These are phyloP conservation scores for Biscogniauxia mediterranea DNA, from an alignment of 2,329 filamentous ascomycete genomes.

Conservation along the genomic window DNA sequence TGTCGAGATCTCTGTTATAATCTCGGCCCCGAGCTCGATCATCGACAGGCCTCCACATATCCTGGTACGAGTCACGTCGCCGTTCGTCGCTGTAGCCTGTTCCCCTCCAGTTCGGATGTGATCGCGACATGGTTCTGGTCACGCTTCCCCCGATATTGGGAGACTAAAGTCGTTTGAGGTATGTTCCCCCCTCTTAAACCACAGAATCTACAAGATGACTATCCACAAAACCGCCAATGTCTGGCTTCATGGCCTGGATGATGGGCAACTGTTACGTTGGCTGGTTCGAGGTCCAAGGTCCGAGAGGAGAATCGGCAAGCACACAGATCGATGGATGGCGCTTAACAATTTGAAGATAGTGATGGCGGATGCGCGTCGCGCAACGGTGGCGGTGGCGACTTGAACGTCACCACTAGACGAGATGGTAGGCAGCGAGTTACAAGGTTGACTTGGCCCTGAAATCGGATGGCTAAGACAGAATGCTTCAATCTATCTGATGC, in stretches of 20 bases:
- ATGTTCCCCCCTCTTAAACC: neutral
- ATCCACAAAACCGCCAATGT: conserved; percentile 15
- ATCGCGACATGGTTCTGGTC: neutral
- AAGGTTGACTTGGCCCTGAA: neutral
- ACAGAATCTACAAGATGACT: conserved; percentile 12
- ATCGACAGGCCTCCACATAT: conserved; percentile 8
- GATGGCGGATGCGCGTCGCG: neutral
- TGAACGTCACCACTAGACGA: neutral
- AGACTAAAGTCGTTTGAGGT: neutral
- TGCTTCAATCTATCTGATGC: too few species aligned
- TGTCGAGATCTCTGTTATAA: conserved; percentile 25
- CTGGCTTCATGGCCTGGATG: conserved; percentile 19
- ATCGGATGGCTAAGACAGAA: too few species aligned
- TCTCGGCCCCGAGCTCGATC: conserved; percentile 20
- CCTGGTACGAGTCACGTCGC: conserved; percentile 9
- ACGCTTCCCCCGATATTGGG: conserved; percentile 2
- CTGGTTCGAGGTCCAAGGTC: neutral
- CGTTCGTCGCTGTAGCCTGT: conserved; percentile 19
- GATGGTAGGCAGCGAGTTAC: neutral
- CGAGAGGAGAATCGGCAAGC: neutral
- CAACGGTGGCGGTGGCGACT: neutral
- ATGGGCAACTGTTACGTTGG: neutral
- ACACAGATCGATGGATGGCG: neutral
- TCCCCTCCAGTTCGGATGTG: conserved; percentile 8
- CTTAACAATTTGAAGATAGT: neutral